phyloP scores from a whole-genome alignment of 148 eudicot species.

The Fagopyrum tataricum region DNA sequence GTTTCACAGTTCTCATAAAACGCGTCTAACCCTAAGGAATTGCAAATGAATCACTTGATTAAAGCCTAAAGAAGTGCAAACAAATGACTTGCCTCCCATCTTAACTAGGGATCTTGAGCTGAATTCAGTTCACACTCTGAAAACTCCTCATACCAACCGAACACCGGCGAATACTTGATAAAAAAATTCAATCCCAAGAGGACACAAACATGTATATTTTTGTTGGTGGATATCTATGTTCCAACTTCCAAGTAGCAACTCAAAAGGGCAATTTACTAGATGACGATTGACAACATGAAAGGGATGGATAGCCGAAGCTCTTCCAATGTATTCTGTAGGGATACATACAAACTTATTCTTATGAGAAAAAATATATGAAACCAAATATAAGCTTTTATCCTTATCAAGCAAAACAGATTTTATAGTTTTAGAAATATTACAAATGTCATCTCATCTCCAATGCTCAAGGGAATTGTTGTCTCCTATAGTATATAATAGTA shows the following conservation, averaged over 20 bases:
- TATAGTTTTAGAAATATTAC: not conserved
- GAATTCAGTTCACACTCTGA: not conserved
- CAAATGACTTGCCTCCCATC: no score
- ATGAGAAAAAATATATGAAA: not conserved
- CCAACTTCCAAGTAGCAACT: not conserved
- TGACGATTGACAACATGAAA: not conserved
- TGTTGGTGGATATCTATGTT: not conserved
- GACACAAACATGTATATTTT: not conserved
- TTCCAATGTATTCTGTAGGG: not conserved
- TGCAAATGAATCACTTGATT: no score
- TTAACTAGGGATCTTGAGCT: not conserved
- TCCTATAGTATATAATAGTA: not conserved
- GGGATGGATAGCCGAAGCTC: not conserved
- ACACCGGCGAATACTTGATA: not conserved
- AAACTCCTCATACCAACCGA: not conserved
- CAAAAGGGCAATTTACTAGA: not conserved
- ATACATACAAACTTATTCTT: not conserved
- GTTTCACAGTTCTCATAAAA: no score
- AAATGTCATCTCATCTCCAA: not conserved
- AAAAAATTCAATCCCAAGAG: not conserved
- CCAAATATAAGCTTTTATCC: not conserved
- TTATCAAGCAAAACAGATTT: not conserved
- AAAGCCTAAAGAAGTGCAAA: no score
- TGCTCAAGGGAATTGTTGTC: not conserved
- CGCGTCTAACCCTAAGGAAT: no score